phyloP scores from a whole-genome alignment of 2,329 filamentous ascomycete species.

The Endoconidiophora polonica region DNA sequence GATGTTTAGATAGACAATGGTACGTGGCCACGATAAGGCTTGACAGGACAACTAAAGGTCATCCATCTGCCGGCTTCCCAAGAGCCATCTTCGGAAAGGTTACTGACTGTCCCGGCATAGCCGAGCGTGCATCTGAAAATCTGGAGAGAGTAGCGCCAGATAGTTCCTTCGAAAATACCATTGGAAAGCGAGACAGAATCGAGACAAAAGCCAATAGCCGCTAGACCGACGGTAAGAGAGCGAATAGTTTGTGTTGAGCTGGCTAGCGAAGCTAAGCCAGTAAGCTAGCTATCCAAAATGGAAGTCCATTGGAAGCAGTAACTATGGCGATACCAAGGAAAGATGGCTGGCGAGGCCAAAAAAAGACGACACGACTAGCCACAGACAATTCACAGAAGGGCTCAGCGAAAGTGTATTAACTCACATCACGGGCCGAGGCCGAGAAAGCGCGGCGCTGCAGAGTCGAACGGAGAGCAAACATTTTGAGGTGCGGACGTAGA shows the following conservation, averaged over 20 bases:
- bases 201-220: too few species aligned
- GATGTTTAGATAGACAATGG: background rate
- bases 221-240: too few species aligned
- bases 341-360: background rate
- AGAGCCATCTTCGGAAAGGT: background rate
- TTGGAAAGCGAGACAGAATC: background rate
- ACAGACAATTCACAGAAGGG: background rate
- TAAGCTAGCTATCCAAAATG: background rate
- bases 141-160: constrained; percentile 3
- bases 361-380: background rate
- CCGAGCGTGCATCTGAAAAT: background rate
- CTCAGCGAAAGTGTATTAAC: background rate
- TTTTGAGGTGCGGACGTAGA: constrained; percentile 23
- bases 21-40: too few species aligned
- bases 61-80: background rate
- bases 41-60: too few species aligned
- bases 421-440: constrained; percentile 58
- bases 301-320: background rate
- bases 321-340: background rate
- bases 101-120: background rate
- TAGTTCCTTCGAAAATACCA: background rate
- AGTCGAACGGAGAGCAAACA: constrained; percentile 51
- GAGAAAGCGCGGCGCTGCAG: constrained; percentile 70
- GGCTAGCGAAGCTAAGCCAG: too few species aligned
- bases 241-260: too few species aligned